A percentile compares a stretch with the other conserved stretches of the same genome.
These are phyloP conservation scores for Paxillus involutus DNA, from an alignment of 768 basidiomycete genomes.

Conservation along the genomic window DNA sequence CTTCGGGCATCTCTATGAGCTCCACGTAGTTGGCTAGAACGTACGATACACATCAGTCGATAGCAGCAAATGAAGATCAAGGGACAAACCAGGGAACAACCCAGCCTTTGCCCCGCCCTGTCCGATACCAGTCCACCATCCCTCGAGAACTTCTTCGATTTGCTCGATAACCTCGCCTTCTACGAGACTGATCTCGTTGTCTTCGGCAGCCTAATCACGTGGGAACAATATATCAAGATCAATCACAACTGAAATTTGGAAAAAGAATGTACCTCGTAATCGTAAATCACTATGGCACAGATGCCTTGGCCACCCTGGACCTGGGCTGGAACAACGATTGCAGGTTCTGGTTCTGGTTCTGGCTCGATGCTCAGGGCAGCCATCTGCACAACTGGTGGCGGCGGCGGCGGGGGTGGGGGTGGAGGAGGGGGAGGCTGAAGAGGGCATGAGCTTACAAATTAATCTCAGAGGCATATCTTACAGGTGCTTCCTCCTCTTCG, in stretches of 20 bases:
- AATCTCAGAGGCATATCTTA: not conserved
- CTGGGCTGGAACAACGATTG: conserved; percentile 26
- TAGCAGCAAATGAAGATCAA: not conserved
- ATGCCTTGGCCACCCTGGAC: conserved; percentile 41
- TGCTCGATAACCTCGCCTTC: conserved; percentile 84
- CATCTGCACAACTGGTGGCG: conserved; percentile 39
- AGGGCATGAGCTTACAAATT: conserved; percentile 10
- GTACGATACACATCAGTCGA: not conserved
- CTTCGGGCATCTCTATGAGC: conserved; percentile 51
- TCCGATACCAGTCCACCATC: conserved; percentile 89
- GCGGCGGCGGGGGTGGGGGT: conserved; percentile 17
- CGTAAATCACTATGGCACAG: conserved; percentile 76
- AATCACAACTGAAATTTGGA: not conserved
- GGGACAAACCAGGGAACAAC: conserved; percentile 76
- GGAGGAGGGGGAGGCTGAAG: conserved; percentile 22
- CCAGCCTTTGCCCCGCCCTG: conserved; percentile 66
- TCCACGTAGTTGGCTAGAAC: conserved; percentile 83
- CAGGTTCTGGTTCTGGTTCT: conserved; percentile 41
- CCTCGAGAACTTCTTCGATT: conserved; percentile 82
- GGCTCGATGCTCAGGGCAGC: conserved; percentile 29
- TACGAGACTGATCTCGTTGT: conserved; percentile 77
- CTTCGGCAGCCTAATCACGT: conserved; percentile 62
- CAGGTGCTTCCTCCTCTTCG: conserved; percentile 12
- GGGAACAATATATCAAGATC: not conserved
- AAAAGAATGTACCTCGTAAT: conserved; percentile 59